Evolutionary conservation across 1,284 basidiomycete species (phyloP).

Genomic region (Irpex sp.): DNA sequence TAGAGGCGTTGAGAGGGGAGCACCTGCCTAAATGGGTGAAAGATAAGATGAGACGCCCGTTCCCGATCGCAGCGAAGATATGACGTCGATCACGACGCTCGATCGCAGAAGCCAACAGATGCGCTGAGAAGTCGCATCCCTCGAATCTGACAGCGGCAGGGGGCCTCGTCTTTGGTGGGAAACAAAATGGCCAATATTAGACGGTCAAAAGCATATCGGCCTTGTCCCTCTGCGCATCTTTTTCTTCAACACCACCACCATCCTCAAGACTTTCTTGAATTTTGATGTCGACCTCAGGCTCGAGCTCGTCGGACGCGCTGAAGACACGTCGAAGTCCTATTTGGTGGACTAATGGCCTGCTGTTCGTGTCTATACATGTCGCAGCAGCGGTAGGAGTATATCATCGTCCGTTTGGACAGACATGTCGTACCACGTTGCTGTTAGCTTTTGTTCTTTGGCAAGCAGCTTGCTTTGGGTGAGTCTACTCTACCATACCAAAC

Average conservation of each 20-base stretch:
- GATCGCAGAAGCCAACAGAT: background rate
- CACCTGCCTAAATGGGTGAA: background rate
- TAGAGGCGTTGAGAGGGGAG: too few relatives aligned
- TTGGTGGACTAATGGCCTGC: slow-evolving; percentile 67
- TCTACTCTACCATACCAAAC: slow-evolving; percentile 5
- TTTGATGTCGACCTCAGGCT: background rate
- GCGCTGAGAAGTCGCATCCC: background rate
- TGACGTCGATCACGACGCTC: background rate
- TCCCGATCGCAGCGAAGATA: background rate
- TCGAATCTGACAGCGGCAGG: background rate
- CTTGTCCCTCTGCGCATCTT: background rate
- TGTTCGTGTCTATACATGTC: slow-evolving; percentile 61
- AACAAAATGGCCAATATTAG: background rate
- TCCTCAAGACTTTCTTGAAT: background rate
- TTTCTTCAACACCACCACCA: background rate
- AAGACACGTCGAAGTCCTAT: slow-evolving; percentile 26
- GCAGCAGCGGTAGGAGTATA: slow-evolving; percentile 52
- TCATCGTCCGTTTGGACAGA: slow-evolving; percentile 40
- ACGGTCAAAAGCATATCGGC: background rate
- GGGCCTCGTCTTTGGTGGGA: background rate
- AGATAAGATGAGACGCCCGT: background rate
- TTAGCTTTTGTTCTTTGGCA: slow-evolving; percentile 62
- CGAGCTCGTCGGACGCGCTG: background rate
- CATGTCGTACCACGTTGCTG: slow-evolving; percentile 42
- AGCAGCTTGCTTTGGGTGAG: slow-evolving; percentile 65